Percentiles rank a stretch among this genome's conserved stretches.
phyloP scores from a whole-genome alignment of 306 rosid genomes.

The Trichosanthes truncata region DNA sequence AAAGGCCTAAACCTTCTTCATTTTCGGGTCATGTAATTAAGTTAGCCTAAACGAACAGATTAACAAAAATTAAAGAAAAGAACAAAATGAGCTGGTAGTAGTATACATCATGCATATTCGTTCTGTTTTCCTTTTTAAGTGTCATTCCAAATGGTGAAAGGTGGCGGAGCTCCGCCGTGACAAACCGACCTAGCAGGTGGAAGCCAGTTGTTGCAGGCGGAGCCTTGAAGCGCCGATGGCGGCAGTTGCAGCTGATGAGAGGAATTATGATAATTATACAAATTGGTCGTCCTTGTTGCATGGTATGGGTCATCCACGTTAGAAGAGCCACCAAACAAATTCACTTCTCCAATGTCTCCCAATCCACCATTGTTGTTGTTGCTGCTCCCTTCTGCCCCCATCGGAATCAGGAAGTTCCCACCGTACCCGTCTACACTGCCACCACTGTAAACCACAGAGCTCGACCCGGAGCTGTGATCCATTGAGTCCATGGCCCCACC shows the following conservation, averaged over 20 bases:
- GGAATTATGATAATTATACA: conserved; percentile 8
- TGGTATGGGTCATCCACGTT: conserved; percentile 16
- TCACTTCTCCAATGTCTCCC: conserved; percentile 35
- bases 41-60: background rate
- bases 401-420: conserved; percentile 11
- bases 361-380: background rate
- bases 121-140: conserved; percentile 11
- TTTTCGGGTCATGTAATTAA: background rate
- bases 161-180: conserved; percentile 36
- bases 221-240: conserved; percentile 8
- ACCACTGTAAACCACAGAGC: conserved; percentile 25
- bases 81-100: background rate
- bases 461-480: conserved; percentile 61
- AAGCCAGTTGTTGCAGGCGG: conserved; percentile 47
- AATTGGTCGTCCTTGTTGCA: conserved; percentile 24
- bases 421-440: conserved; percentile 7
- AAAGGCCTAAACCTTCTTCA: background rate
- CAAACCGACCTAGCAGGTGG: conserved; percentile 56
- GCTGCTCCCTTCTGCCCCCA: background rate
- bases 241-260: conserved; percentile 27
- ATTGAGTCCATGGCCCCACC: conserved; percentile 43
- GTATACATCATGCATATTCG: background rate
- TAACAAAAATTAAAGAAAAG: background rate
- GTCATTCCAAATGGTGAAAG: conserved; percentile 68
- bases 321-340: conserved; percentile 21